Evolutionary conservation across 1,284 basidiomycete species (phyloP).

Genomic region (Puccinia hordei): DNA sequence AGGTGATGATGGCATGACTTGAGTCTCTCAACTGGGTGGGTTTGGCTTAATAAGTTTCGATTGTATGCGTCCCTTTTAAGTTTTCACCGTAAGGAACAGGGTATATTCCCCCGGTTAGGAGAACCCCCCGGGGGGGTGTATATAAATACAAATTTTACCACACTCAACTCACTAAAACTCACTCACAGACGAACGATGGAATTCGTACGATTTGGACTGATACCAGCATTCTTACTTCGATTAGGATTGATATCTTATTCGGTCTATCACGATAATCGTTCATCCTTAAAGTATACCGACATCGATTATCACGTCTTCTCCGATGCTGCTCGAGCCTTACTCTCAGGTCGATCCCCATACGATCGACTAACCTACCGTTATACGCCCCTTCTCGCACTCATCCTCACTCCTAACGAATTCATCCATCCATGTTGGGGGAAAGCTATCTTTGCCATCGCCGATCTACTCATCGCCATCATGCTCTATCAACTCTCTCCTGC

Average conservation of each 20-base stretch:
- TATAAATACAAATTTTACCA: too few relatives aligned
- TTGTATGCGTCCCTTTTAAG: too few relatives aligned
- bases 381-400: constrained; percentile 83
- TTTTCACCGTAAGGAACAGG: too few relatives aligned
- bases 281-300: constrained; percentile 91
- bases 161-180: too few relatives aligned
- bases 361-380: constrained; percentile 92
- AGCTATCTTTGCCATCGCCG: constrained; percentile 80
- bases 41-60: too few relatives aligned
- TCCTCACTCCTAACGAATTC: constrained; percentile 77
- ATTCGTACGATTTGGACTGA: not conserved
- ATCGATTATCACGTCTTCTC: constrained; percentile 94
- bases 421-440: constrained; percentile 84
- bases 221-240: not conserved
- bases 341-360: constrained; percentile 72
- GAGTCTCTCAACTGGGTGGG: too few relatives aligned
- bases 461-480: constrained; percentile 77
- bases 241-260: constrained; percentile 62
- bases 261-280: constrained; percentile 80
- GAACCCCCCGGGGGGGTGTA: too few relatives aligned
- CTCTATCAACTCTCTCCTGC: constrained; percentile 65
- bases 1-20: too few relatives aligned
- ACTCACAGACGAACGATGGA: too few relatives aligned
- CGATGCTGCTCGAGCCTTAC: constrained; percentile 77
- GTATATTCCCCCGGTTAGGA: too few relatives aligned